Evolutionary conservation across 1,139 yeast genomes (phyloP).

Genomic region (Williopsis jadinii): DNA sequence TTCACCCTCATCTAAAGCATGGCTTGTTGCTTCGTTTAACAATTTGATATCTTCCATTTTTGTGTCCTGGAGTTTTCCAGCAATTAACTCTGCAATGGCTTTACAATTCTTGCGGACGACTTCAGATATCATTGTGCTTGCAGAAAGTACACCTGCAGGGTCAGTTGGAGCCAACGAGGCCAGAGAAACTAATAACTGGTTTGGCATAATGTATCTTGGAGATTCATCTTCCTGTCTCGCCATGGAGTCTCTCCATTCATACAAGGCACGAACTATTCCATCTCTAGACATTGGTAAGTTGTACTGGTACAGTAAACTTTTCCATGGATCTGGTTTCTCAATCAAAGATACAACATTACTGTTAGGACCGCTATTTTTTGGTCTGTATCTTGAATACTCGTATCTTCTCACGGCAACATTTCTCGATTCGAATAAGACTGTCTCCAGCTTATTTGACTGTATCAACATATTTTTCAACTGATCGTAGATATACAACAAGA

Average conservation of each 20-base stretch:
- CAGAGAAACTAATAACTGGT: conserved; percentile 63
- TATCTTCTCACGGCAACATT: conserved; percentile 77
- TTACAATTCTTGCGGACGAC: conserved; percentile 51
- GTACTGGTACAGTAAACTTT: conserved; percentile 53
- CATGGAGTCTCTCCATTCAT: conserved; percentile 72
- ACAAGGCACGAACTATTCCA: conserved; percentile 53
- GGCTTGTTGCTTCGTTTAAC: conserved; percentile 10
- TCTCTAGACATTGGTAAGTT: conserved; percentile 53
- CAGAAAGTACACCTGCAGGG: conserved; percentile 47
- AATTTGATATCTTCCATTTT: conserved; percentile 16
- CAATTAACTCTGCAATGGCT: conserved; percentile 49
- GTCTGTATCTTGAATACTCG: conserved; percentile 63
- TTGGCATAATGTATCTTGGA: conserved; percentile 75
- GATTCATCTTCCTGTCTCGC: conserved; percentile 85
- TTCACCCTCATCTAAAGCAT: conserved; percentile 1
- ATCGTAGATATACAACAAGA: conserved; percentile 73
- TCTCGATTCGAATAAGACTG: conserved; percentile 72
- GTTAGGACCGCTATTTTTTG: conserved; percentile 25
- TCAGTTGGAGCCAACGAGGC: conserved; percentile 53
- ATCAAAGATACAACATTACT: conserved; percentile 40
- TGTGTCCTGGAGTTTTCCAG: conserved; percentile 17
- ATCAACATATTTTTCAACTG: conserved; percentile 60
- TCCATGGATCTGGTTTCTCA: conserved; percentile 51
- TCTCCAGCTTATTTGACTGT: conserved; percentile 41
- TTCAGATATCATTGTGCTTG: conserved; percentile 44